A percentile compares a stretch with the other conserved stretches of the same genome.
Conservation (phyloP, 371 early-diverging fungal genomes). For the Funneliformis caledonium region DNA sequence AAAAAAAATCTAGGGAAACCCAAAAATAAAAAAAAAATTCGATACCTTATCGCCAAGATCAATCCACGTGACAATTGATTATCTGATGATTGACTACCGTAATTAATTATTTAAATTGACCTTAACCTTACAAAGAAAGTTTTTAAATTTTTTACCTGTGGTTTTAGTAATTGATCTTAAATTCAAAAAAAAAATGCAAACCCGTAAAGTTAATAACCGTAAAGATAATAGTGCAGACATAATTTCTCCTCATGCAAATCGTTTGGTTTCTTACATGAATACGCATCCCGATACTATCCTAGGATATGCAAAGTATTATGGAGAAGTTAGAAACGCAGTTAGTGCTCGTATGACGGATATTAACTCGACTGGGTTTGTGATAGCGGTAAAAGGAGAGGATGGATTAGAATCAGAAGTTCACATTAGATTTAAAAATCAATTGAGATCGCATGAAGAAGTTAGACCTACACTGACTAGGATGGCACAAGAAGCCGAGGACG, state of each 20-base stretch:
- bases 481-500: constrained; percentile 35
- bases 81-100: too few species aligned
- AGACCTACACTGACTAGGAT: constrained; percentile 24
- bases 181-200: not conserved
- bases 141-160: too few species aligned
- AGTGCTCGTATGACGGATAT: constrained; percentile 36
- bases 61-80: too few species aligned
- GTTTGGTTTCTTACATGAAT: constrained; percentile 37
- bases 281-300: constrained; percentile 32
- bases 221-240: not conserved
- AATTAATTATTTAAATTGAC: too few species aligned
- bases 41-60: too few species aligned
- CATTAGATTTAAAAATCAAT: constrained; percentile 25
- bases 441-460: constrained; percentile 24
- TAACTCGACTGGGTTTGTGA: constrained; percentile 22
- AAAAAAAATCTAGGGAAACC: too few species aligned
- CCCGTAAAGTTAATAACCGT: not conserved
- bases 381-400: constrained; percentile 6
- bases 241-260: constrained; percentile 19
- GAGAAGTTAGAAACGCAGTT: not conserved
- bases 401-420: constrained; percentile 27
- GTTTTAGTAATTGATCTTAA: too few species aligned
- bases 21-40: too few species aligned
- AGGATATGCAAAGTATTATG: constrained; percentile 39
- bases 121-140: too few species aligned